Evolutionary conservation across 768 basidiomycete species (phyloP).

Genomic region (Suillus weaverae): DNA sequence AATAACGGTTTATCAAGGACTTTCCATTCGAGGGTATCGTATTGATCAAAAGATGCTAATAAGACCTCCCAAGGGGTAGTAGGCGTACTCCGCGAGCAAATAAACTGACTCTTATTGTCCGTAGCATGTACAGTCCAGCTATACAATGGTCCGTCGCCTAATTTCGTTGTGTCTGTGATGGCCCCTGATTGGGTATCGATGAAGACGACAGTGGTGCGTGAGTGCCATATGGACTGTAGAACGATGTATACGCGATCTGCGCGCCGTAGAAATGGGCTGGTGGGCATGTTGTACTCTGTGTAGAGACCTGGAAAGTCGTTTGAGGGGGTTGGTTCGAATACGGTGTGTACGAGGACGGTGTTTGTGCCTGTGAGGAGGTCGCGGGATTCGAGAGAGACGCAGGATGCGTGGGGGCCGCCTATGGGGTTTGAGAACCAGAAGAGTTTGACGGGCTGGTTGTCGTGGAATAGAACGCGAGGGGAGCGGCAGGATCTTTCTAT

Average conservation of each 20-base stretch:
- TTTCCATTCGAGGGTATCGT: slow-evolving; percentile 32
- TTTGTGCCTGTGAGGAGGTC: slow-evolving; percentile 30
- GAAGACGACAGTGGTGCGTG: slow-evolving; percentile 49
- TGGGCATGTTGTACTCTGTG: slow-evolving; percentile 46
- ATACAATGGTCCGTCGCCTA: slow-evolving; percentile 24
- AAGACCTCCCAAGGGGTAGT: slow-evolving; percentile 49
- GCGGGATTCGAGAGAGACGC: slow-evolving; percentile 48
- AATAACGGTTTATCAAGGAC: slow-evolving; percentile 46
- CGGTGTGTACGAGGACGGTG: slow-evolving; percentile 40
- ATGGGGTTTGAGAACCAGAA: slow-evolving; percentile 55
- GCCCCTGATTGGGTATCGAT: slow-evolving; percentile 43
- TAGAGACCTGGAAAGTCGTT: slow-evolving; percentile 64
- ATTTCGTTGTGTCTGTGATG: slow-evolving; percentile 34
- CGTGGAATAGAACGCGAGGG: slow-evolving; percentile 45
- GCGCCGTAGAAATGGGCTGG: slow-evolving; percentile 39
- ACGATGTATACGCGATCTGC: slow-evolving; percentile 32
- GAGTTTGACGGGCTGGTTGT: slow-evolving; percentile 28
- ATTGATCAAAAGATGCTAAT: slow-evolving; percentile 41
- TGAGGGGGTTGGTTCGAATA: slow-evolving; percentile 35
- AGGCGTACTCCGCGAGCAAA: slow-evolving; percentile 54
- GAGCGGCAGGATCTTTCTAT: slow-evolving; percentile 54
- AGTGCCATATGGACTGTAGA: slow-evolving; percentile 54
- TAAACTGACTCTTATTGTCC: slow-evolving; percentile 40
- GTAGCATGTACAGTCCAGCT: slow-evolving; percentile 58
- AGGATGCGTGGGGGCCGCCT: slow-evolving; percentile 62